Evolutionary conservation across 768 basidiomycete species (phyloP).

Genomic region (Trametes coccinea): DNA sequence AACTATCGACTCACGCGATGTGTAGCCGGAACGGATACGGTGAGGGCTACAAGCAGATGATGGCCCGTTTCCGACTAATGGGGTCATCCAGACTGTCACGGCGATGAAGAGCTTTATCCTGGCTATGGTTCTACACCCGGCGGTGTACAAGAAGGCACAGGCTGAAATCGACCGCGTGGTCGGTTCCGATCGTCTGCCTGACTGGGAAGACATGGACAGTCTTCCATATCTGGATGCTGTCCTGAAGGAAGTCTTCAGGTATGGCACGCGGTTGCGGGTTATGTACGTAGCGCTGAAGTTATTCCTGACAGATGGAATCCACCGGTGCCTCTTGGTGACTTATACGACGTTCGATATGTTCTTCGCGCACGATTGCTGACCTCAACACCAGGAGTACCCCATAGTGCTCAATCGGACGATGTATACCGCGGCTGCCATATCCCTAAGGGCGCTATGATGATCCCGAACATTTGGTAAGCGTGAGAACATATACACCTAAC

Average conservation of each 20-base stretch:
- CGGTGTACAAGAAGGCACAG: constrained; percentile 41
- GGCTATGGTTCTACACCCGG: constrained; percentile 41
- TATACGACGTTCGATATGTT: neutral
- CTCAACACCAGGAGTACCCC: constrained; percentile 20
- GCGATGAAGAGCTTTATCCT: constrained; percentile 41
- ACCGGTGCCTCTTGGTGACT: constrained; percentile 20
- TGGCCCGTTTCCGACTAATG: neutral
- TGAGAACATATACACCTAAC: too few relatives aligned
- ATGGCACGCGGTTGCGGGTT: neutral
- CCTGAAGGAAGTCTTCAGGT: constrained; percentile 26
- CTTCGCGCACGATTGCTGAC: neutral
- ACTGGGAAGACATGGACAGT: constrained; percentile 23
- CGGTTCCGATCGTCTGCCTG: constrained; percentile 33
- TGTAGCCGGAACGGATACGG: constrained; percentile 24
- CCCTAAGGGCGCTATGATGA: constrained; percentile 23
- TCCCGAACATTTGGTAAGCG: constrained; percentile 26
- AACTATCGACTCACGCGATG: neutral
- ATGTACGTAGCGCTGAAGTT: constrained; percentile 10
- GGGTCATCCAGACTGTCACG: constrained; percentile 39
- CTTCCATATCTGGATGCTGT: constrained; percentile 28
- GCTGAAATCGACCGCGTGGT: constrained; percentile 43
- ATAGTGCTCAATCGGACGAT: constrained; percentile 24
- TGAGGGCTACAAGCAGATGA: neutral
- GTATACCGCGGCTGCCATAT: constrained; percentile 27
- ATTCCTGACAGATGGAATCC: constrained; percentile 18